Conservation (phyloP, 225 moss, liverwort and hornwort genomes). For the Bryoerythrophyllum caledonicum region DNA sequence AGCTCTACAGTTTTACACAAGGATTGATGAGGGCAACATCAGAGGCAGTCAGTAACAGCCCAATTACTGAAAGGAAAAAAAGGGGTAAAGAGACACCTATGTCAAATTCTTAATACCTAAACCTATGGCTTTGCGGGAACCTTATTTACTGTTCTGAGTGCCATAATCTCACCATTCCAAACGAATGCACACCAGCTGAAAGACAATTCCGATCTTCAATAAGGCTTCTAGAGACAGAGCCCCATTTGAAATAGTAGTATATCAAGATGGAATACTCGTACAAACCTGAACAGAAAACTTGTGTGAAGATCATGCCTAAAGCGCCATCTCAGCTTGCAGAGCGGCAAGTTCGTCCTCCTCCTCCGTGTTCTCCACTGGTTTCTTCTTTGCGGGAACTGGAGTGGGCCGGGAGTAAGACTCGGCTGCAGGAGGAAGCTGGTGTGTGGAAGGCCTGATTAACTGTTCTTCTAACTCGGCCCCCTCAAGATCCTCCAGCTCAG, state of each 20-base stretch:
- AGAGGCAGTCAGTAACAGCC: conserved; percentile 34
- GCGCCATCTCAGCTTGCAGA: conserved; percentile 68
- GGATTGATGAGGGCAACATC: conserved; percentile 41
- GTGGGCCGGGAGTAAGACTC: conserved; percentile 65
- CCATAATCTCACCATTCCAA: conserved; percentile 28
- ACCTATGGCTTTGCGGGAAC: conserved; percentile 40
- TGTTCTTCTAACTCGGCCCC: conserved; percentile 93
- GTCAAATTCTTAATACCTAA: conserved; percentile 41
- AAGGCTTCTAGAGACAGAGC: conserved; percentile 40
- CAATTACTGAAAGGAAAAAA: conserved; percentile 31
- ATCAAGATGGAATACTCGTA: conserved; percentile 49
- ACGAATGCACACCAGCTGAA: conserved; percentile 23
- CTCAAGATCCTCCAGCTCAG: conserved; percentile 95
- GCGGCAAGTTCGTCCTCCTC: conserved; percentile 68
- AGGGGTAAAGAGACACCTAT: conserved; percentile 32
- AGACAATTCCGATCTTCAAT: conserved; percentile 28
- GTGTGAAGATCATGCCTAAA: conserved; percentile 45
- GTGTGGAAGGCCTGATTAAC: conserved; percentile 78
- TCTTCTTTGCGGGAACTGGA: conserved; percentile 62
- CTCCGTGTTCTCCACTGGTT: conserved; percentile 61
- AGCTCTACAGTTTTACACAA: conserved; percentile 62
- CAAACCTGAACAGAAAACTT: conserved; percentile 46
- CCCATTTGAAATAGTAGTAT: conserved; percentile 29
- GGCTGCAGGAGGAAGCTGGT: conserved; percentile 67
- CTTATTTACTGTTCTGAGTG: conserved; percentile 50